phyloP scores from a whole-genome alignment of 768 basidiomycete species.

The Agrocybe pediades region DNA sequence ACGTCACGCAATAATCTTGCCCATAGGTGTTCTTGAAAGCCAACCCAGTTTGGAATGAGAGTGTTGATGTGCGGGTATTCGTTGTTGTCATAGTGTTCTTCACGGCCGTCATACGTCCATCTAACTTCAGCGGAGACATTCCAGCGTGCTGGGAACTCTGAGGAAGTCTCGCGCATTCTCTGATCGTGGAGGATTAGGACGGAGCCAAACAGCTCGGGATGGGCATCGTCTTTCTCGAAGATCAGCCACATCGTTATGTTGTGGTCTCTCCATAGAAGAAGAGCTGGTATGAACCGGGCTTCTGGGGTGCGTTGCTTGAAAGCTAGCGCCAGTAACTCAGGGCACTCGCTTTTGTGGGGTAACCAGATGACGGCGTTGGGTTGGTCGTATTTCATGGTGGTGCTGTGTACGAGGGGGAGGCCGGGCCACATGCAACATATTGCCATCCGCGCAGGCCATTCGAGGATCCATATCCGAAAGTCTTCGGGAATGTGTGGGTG shows the following conservation, averaged over 20 bases:
- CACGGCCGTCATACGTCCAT: no score
- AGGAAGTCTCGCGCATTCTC: no score
- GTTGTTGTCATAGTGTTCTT: no score
- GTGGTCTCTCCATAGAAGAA: not conserved
- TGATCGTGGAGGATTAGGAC: no score
- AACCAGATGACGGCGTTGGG: not conserved
- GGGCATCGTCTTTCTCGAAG: not conserved
- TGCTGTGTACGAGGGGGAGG: not conserved
- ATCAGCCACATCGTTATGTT: not conserved
- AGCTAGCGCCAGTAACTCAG: not conserved
- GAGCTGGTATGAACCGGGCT: not conserved
- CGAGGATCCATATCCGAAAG: conserved; percentile 11
- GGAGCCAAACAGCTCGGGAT: not conserved
- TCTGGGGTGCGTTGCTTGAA: not conserved
- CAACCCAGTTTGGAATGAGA: no score
- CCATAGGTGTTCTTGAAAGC: no score
- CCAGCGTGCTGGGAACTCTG: no score
- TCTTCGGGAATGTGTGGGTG: conserved; percentile 5
- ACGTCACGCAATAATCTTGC: no score
- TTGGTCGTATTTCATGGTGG: accelerated
- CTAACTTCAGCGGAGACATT: no score
- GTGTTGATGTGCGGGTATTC: no score
- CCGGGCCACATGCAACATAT: conserved; percentile 7
- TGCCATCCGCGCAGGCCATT: conserved; percentile 5
- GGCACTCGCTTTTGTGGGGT: not conserved